These are phyloP conservation scores for Diaporthe destruens DNA, from an alignment of 2,329 filamentous ascomycete genomes.

Conservation along the genomic window DNA sequence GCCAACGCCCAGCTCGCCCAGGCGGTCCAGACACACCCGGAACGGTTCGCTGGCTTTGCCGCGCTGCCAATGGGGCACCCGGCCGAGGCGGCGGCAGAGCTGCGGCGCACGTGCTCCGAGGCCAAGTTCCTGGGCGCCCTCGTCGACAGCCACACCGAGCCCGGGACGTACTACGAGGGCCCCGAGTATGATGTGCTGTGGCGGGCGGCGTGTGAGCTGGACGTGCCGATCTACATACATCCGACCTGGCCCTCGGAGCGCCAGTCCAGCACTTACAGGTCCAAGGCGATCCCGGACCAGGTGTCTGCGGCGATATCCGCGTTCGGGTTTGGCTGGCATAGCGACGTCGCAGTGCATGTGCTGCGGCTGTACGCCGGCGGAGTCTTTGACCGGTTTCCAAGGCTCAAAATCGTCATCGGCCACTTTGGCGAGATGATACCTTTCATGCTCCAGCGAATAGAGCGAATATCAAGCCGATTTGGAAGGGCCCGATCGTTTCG, in stretches of 20 bases:
- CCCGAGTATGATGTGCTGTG: slow-evolving; percentile 34
- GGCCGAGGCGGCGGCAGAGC: slow-evolving; percentile 56
- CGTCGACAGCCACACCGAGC: slow-evolving; percentile 39
- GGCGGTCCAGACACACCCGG: slow-evolving; percentile 39
- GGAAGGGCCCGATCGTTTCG: slow-evolving; percentile 54
- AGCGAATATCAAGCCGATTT: slow-evolving; percentile 47
- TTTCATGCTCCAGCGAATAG: slow-evolving; percentile 64
- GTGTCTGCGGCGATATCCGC: slow-evolving; percentile 53
- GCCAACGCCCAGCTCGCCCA: slow-evolving; percentile 46
- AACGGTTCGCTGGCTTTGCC: slow-evolving; percentile 47
- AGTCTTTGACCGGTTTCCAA: slow-evolving; percentile 67
- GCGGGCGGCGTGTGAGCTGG: slow-evolving; percentile 33
- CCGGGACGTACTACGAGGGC: slow-evolving; percentile 39
- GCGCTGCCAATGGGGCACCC: slow-evolving; percentile 49
- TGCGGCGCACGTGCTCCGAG: slow-evolving; percentile 53
- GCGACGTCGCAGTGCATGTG: slow-evolving; percentile 61
- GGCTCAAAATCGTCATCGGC: slow-evolving; percentile 66
- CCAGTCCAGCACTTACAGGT: slow-evolving; percentile 51
- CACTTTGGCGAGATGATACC: slow-evolving; percentile 68
- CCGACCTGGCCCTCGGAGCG: slow-evolving; percentile 36
- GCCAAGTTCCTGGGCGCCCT: slow-evolving; percentile 46
- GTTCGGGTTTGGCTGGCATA: slow-evolving; percentile 64
- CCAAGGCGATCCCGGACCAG: slow-evolving; percentile 42
- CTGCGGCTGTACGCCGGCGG: slow-evolving; percentile 64
- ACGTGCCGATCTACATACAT: slow-evolving; percentile 40